Evolutionary conservation across 2,329 filamentous ascomycete species (phyloP), one percentile per base, ranked within the genome.

Genomic region (Aspergillus hortae): DNA sequence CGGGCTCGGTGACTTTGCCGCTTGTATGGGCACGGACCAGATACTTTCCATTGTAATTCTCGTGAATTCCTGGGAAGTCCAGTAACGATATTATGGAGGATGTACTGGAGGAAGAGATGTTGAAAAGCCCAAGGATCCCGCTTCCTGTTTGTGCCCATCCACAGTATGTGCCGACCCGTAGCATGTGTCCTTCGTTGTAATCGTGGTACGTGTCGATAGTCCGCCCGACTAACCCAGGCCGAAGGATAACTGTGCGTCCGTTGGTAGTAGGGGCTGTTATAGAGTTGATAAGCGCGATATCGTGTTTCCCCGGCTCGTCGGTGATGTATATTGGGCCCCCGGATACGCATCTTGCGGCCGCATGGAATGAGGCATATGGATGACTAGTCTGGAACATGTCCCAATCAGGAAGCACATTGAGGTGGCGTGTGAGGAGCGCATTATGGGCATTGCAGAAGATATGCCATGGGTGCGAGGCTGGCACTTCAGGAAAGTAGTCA

Each of bases 301-400:
- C 81, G 68, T 97, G 90, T 54, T 89, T 74, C 0, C 90, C 92
- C 0, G 92, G 92, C 0, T 85, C 81, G 69, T 99, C 94, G 0
- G 92, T 97, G 67, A 99, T 92, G 63, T 95, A 96, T 38, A 99
- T 87, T 0, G 92, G 94, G 0, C 94, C 94, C 7, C 94, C 94
- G 44, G 87, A 92, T 9, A 99, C 78, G 68, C 90, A 95, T 44
- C 94, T 82, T 2, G 91, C 92, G 1, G 94, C 92, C 4, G 90
- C 94, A 61, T 99, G 94, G 66, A 94, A 95, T 0, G 81, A 82
- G 0, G 88, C 88, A 67, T 89, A 95, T 1, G 79, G 73, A 58
- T 87, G 83, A 17, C 74, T 77, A 1, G 85, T 87, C 62, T 88
- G 85, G 63, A 88, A 88, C 85, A 88, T 88, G 63, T 88, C 85